Conservation (phyloP, 768 basidiomycete species). For the Russula sp. region DNA sequence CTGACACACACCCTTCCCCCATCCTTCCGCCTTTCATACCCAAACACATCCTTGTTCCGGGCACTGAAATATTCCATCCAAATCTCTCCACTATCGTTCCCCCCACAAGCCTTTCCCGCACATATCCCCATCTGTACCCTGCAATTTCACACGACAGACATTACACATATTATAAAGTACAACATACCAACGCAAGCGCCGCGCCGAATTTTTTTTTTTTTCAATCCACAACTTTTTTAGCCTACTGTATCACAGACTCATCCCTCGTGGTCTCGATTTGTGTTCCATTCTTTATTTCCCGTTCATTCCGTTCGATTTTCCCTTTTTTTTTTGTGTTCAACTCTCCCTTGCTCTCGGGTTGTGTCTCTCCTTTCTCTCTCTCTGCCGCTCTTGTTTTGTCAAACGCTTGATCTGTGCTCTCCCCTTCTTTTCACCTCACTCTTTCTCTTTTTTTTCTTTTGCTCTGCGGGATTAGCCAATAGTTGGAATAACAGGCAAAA, state of each 20-base stretch:
- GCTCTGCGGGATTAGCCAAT: slow-evolving; percentile 8
- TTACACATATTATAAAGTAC: slow-evolving; percentile 8
- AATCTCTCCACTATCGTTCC: neutral
- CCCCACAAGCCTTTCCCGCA: neutral
- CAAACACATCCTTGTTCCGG: neutral
- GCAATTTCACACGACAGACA: neutral
- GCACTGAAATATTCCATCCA: slow-evolving; percentile 7
- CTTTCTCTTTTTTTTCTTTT: too few relatives aligned
- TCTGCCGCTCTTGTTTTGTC: slow-evolving; percentile 7
- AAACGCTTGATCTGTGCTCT: slow-evolving; percentile 10
- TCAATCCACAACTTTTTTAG: slow-evolving; percentile 6
- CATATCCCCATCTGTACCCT: slow-evolving; percentile 12
- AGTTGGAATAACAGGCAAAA: slow-evolving; percentile 6
- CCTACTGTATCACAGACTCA: slow-evolving; percentile 9
- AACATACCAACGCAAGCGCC: slow-evolving; percentile 10
- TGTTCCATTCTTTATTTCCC: slow-evolving; percentile 6
- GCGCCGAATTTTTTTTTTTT: neutral
- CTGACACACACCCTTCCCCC: too few relatives aligned
- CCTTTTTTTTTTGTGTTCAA: neutral
- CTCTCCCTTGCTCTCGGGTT: neutral
- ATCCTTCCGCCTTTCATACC: slow-evolving; percentile 1
- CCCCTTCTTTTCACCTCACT: neutral
- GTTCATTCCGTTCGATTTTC: slow-evolving; percentile 9
- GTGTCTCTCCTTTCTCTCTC: neutral
- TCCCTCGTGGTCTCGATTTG: slow-evolving; percentile 10